Conservation (phyloP, 352 stramenopile species). For the Globisporangium abappressorium region DNA sequence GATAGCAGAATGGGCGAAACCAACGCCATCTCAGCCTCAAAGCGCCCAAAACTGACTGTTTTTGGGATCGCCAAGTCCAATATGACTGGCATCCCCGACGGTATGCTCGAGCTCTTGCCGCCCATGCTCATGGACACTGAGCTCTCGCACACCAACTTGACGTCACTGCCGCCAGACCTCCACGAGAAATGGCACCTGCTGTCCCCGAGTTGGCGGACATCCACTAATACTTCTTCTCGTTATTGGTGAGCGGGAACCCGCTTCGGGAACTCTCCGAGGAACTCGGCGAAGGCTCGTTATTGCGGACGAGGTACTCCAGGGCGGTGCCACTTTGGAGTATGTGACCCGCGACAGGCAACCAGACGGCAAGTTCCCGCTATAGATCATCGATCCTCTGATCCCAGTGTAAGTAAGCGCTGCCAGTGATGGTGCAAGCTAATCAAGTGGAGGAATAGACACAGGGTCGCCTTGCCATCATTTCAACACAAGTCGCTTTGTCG, state of each 20-base stretch:
- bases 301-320: background rate
- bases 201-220: slow-evolving; percentile 7
- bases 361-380: background rate
- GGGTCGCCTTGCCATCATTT: too few relatives aligned
- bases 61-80: slow-evolving; percentile 9
- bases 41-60: slow-evolving; percentile 3
- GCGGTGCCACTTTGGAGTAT: background rate
- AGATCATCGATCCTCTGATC: background rate
- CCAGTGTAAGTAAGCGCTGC: background rate
- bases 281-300: background rate
- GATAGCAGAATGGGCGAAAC: slow-evolving; percentile 8
- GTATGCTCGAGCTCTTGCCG: slow-evolving; percentile 7
- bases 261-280: background rate
- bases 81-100: slow-evolving; percentile 10
- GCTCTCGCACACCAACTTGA: slow-evolving; percentile 13
- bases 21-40: background rate
- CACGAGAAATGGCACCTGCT: slow-evolving; percentile 10
- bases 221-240: slow-evolving; percentile 21
- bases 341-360: background rate
- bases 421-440: too few relatives aligned
- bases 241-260: background rate
- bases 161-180: slow-evolving; percentile 9
- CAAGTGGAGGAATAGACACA: too few relatives aligned
- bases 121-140: slow-evolving; percentile 4
- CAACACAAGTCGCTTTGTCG: too few relatives aligned